Conservation (phyloP, 345 rosid genomes). For the Citrus reticulata region DNA sequence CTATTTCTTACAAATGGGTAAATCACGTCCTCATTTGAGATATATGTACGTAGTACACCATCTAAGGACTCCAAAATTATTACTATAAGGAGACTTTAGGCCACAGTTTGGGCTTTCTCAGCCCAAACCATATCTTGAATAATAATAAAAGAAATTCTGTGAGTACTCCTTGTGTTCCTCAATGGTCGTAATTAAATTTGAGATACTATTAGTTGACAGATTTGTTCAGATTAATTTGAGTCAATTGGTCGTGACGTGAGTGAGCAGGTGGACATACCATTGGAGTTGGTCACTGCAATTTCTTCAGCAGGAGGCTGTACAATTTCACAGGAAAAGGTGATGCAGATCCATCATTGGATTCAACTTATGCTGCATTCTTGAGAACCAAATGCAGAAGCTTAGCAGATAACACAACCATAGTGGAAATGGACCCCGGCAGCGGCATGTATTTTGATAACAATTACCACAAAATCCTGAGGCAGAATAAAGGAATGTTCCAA, state of each 20-base stretch:
- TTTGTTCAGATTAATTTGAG: too few relatives aligned
- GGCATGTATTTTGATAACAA: conserved; percentile 16
- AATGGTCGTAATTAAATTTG: too few relatives aligned
- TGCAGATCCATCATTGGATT: conserved; percentile 29
- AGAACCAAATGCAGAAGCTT: conserved; percentile 20
- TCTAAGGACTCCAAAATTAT: too few relatives aligned
- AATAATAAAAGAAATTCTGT: too few relatives aligned
- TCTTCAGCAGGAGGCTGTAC: conserved; percentile 36
- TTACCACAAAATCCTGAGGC: conserved; percentile 22
- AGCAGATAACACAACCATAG: conserved; percentile 9
- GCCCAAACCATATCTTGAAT: background rate
- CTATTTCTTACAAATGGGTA: too few relatives aligned
- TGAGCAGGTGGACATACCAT: conserved; percentile 32
- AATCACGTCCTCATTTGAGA: background rate
- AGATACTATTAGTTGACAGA: too few relatives aligned
- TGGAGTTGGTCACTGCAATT: conserved; percentile 31
- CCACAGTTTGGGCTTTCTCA: background rate
- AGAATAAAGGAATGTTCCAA: conserved; percentile 24
- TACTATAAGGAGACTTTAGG: too few relatives aligned
- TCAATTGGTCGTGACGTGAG: background rate
- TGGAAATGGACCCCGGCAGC: conserved; percentile 18
- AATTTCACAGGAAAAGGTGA: conserved; percentile 41
- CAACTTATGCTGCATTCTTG: conserved; percentile 24
- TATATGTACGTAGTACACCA: too few relatives aligned
- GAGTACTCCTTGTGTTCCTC: too few relatives aligned